Percentiles rank a stretch among this genome's conserved stretches.
Conservation (phyloP, 805 yeast genomes). For the Schizosaccharomyces pombe region ASM294v3 CU329670.1:1480501-1481000, state of each 20-base stretch:
- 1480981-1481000: conserved; percentile 1
- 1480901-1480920: conserved; percentile 1
- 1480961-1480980: neutral
- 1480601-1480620: conserved; percentile 82
- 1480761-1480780: conserved; percentile 78
- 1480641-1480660: conserved; percentile 96
- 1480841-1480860: conserved; percentile 99
- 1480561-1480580: conserved; percentile 95
- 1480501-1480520: conserved; percentile 90
- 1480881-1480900: conserved; percentile 76
- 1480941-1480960: too few relatives aligned
- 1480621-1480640: conserved; percentile 98
- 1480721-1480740: conserved; percentile 98
- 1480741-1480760: conserved; percentile 95
- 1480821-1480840: conserved; percentile 99
- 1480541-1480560: conserved; percentile 95
- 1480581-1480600: conserved; percentile 98
- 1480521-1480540: conserved; percentile 97
- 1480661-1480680: conserved; percentile 98
- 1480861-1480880: conserved; percentile 79
- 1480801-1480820: conserved; percentile 96
- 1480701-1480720: conserved; percentile 99
- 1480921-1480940: too few relatives aligned
- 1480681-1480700: conserved; percentile 68
- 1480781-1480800: conserved; percentile 93